phyloP scores from a whole-genome alignment of 2,329 filamentous ascomycete genomes.

The Xylaria sp. region DNA sequence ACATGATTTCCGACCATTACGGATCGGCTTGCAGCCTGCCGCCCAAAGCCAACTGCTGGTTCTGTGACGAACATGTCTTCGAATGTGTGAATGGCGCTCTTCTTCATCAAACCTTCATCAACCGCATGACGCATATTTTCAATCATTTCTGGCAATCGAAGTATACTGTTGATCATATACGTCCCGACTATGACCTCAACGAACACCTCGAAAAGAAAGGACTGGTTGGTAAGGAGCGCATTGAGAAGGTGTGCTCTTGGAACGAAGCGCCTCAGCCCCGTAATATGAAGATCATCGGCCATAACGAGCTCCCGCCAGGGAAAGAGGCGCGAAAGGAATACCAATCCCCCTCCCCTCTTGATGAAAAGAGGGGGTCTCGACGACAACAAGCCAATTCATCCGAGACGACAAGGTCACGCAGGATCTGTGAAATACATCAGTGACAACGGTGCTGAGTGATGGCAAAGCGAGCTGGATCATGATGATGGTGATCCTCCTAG shows the following conservation, averaged over 20 bases:
- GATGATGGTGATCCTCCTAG: neutral
- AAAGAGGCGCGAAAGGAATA: neutral
- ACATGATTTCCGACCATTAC: conserved; percentile 39
- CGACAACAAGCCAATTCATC: neutral
- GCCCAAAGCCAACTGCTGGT: conserved; percentile 41
- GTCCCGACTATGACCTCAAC: conserved; percentile 82
- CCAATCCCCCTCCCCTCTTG: neutral
- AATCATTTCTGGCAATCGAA: conserved; percentile 35
- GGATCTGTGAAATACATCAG: neutral
- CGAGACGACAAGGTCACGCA: too few species aligned
- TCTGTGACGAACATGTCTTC: conserved; percentile 40
- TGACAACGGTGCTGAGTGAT: neutral
- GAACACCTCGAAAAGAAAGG: conserved; percentile 51
- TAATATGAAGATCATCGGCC: neutral
- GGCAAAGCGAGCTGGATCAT: neutral
- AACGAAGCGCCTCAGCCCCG: conserved; percentile 11
- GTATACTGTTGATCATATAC: conserved; percentile 46
- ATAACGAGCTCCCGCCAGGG: neutral
- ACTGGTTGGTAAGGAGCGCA: conserved; percentile 11
- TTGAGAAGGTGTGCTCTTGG: too few species aligned
- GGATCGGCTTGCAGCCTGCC: conserved; percentile 31
- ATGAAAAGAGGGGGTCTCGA: neutral
- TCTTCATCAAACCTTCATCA: conserved; percentile 29
- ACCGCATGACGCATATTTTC: conserved; percentile 47
- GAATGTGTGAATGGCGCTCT: conserved; percentile 17